Conservation (phyloP, 495 filamentous ascomycete genomes). For the Lindgomyces ingoldianus region DNA sequence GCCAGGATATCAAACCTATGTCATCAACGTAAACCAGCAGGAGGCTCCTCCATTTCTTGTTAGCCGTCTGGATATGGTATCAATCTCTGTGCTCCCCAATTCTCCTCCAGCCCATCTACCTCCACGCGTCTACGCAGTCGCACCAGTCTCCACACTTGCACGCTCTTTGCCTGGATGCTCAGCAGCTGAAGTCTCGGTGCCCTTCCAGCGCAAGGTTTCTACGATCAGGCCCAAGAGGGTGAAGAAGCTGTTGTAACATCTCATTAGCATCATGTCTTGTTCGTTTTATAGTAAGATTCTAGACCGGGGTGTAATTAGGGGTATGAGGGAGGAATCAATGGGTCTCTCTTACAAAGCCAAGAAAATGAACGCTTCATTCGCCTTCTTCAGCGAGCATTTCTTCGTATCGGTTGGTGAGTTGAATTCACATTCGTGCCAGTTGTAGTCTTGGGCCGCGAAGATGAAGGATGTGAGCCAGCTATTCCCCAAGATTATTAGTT, state of each 20-base stretch:
- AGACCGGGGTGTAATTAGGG: too few species aligned
- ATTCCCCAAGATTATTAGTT: not conserved
- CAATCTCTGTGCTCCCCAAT: too few species aligned
- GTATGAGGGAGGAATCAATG: not conserved
- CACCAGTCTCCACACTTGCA: conserved; percentile 7
- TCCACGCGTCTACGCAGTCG: not conserved
- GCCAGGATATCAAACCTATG: too few species aligned
- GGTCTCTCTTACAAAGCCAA: conserved; percentile 13
- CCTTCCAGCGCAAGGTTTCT: conserved; percentile 3
- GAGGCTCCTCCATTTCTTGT: too few species aligned
- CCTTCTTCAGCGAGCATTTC: conserved; percentile 2
- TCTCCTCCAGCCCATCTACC: too few species aligned
- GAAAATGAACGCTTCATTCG: conserved; percentile 12
- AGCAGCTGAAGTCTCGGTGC: not conserved
- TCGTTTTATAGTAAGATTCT: too few species aligned
- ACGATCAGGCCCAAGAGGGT: not conserved
- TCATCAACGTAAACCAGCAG: too few species aligned
- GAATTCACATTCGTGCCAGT: not conserved
- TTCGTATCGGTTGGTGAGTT: not conserved
- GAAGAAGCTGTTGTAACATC: conserved; percentile 2
- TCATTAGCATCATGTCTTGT: not conserved
- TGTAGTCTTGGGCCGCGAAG: conserved; percentile 23
- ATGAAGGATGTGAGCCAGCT: conserved; percentile 25
- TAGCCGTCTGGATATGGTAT: too few species aligned
- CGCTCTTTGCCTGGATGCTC: conserved; percentile 1